A percentile compares a stretch with the other conserved stretches of the same genome.
phyloP scores from a whole-genome alignment of 2,329 filamentous ascomycete species.

The Dryadomyces quercivorus region DNA sequence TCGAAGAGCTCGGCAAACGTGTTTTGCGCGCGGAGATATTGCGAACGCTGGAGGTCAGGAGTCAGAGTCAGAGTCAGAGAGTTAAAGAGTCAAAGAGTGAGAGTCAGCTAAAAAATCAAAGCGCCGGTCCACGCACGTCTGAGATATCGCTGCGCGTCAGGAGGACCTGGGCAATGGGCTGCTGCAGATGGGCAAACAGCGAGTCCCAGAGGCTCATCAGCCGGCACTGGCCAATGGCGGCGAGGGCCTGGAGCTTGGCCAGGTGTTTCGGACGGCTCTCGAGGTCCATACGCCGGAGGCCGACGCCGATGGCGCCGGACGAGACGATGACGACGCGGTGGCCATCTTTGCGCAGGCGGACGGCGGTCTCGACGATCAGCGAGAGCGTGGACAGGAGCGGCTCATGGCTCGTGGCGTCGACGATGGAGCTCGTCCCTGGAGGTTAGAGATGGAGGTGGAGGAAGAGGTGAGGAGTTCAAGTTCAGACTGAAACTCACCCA shows the following conservation, averaged over 20 bases:
- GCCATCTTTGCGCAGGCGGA: conserved; percentile 76
- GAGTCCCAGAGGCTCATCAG: conserved; percentile 94
- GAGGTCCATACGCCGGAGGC: conserved; percentile 79
- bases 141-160: conserved; percentile 93
- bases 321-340: conserved; percentile 94
- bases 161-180: conserved; percentile 89
- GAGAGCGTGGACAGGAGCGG: conserved; percentile 83
- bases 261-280: conserved; percentile 81
- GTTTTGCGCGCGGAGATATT: conserved; percentile 95
- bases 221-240: conserved; percentile 90
- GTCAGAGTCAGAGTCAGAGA: no score
- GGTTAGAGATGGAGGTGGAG: no score
- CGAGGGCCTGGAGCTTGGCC: conserved; percentile 81
- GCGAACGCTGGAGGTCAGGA: conserved; percentile 50
- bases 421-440: conserved; percentile 93
- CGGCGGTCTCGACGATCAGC: conserved; percentile 87
- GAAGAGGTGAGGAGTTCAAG: no score
- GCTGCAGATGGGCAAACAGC: conserved; percentile 73
- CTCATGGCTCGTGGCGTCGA: conserved; percentile 90
- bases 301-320: conserved; percentile 92
- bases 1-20: conserved; percentile 81
- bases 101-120: no score
- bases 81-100: no score
- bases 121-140: conserved; percentile 62
- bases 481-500: no score